Base-by-base conservation (phyloP, 768 basidiomycete genomes). In the Boletus edulis region DNA sequence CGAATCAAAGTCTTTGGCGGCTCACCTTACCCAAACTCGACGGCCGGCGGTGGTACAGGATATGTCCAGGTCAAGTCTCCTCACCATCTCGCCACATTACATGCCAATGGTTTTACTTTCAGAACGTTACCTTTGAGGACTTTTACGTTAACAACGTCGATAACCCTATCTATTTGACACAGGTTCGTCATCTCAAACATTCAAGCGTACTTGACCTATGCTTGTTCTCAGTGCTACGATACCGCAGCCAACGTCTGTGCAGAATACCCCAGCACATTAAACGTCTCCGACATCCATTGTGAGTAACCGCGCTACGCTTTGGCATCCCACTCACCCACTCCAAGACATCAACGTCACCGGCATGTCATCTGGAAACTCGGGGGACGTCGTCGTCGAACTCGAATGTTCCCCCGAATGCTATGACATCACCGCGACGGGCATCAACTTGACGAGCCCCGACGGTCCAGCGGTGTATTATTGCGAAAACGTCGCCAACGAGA, bases 1-100 rank as follows among this genome's bases (percentile, higher is more conserved):
- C 73, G 78, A n/a, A 80, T 81, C 70, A 81, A 81, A 64, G 76
- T 76, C 5, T 81, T 79, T 55, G 77, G 76, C 5, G 79, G 78
- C 0, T 73, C 71, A 27, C 74, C 77, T 7, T 63, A 70, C 49
- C 67, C 76, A 2, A 62, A 72, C 54, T 69, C 51, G 62, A 74
- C 73, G 3, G 60, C 71, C 10, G 79, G 78, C 22, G 78, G 78
- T 32, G 78, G 78, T 13, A 67, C 63, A 4, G 77, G 78, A 14
- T 76, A 70, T 46, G 77, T 78, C 38, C 65, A 58, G 69, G 78
- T 69, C 45, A 57, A 57, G 39, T 51, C 0, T 9, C 10, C 7
- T n/a, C 9, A 4, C 11, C 4, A 9, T 38, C 14, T 18, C 43
- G 2, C 40, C 35, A 18, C 8, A 15, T 29, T 2, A 34, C 13